Conservation (phyloP, 2,329 filamentous ascomycete species). For the Aureobasidium sp. region DNA sequence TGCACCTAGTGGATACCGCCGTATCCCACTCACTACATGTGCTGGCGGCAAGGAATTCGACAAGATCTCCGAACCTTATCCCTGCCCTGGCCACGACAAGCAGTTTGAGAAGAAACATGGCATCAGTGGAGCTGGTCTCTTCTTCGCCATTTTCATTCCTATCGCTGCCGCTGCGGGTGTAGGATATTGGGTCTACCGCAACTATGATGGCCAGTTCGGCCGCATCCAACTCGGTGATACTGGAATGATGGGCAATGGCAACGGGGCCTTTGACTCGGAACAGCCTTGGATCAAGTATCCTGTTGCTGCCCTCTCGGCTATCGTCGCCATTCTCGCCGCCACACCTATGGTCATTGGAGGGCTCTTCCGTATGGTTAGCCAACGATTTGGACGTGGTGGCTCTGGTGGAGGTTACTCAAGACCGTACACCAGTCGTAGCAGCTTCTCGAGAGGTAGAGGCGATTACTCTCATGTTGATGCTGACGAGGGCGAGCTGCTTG, state of each 20-base stretch:
- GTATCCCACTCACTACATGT: constrained; percentile 85
- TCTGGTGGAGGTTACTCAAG: constrained; percentile 46
- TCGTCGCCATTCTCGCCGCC: constrained; percentile 48
- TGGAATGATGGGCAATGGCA: constrained; percentile 24
- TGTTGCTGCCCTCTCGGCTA: constrained; percentile 37
- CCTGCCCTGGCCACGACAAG: constrained; percentile 73
- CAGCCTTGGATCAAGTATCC: constrained; percentile 75
- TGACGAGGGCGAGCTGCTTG: constrained; percentile 88
- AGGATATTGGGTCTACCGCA: constrained; percentile 78
- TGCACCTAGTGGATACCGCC: constrained; percentile 79
- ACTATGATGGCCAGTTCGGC: constrained; percentile 85
- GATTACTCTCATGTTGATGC: constrained; percentile 85
- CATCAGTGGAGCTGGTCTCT: constrained; percentile 64
- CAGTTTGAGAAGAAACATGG: constrained; percentile 70
- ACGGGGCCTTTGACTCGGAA: constrained; percentile 53
- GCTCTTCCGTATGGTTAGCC: constrained; percentile 57
- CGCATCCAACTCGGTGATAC: constrained; percentile 75
- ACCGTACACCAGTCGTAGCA: constrained; percentile 79
- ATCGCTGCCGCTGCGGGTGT: constrained; percentile 60
- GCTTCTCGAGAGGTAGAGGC: constrained; percentile 77
- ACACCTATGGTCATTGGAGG: constrained; percentile 62
- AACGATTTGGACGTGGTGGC: constrained; percentile 40
- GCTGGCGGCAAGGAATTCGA: constrained; percentile 67
- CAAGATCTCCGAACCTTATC: constrained; percentile 49
- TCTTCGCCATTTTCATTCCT: constrained; percentile 76